Base-by-base conservation (phyloP, 805 yeast species). In the Wickerhamiella sorbophila region DNA sequence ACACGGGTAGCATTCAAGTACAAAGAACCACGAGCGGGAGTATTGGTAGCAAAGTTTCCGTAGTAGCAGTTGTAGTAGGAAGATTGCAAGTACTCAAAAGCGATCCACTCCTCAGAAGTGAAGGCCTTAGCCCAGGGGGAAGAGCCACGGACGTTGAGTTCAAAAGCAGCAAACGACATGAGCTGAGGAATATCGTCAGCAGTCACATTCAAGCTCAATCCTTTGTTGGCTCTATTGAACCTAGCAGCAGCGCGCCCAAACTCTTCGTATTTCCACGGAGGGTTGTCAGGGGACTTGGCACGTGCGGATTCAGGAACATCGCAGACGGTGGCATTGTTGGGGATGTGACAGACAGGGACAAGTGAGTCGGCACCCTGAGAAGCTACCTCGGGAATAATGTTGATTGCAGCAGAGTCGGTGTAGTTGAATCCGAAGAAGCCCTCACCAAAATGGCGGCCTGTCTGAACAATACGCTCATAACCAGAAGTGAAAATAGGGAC, bases 401-500 rank as follows among this genome's bases (percentile, higher is more conserved):
- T 47, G 24, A 52, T 10, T 15, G 56, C 54, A 8, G 47, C 51
- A 5, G 45, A 36, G 20, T 45, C 52, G 12, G 54, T 52, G 42
- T 50, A 51, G 47, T 52, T 49, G 44, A 48, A 44, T 16, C 52
- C 51, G 18, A 53, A 35, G 44, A 55, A 53, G 14, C 60, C 60
- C 39, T 50, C 45, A 15, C 55, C 60, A 32, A 55, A 56, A 21
- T 48, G 39, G 36, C 55, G 52, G 10, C 52, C 60, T 12, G 60
- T 53, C 32, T 50, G 52, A 3, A 43, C 46, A 17, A 48, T 72
- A 47, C 85, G 66, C 45, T 69, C 67, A 36, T 71, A 69, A 39
- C 71, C 71, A 12, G 78, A 69, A 4, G 75, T 55, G 53, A 75
- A 78, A 29, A 79, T 62, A 5, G 73, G 75, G 22, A 75, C 55